These are phyloP conservation scores for Hansfordia pulvinata DNA, from an alignment of 2,329 filamentous ascomycete genomes.

Conservation along the genomic window DNA sequence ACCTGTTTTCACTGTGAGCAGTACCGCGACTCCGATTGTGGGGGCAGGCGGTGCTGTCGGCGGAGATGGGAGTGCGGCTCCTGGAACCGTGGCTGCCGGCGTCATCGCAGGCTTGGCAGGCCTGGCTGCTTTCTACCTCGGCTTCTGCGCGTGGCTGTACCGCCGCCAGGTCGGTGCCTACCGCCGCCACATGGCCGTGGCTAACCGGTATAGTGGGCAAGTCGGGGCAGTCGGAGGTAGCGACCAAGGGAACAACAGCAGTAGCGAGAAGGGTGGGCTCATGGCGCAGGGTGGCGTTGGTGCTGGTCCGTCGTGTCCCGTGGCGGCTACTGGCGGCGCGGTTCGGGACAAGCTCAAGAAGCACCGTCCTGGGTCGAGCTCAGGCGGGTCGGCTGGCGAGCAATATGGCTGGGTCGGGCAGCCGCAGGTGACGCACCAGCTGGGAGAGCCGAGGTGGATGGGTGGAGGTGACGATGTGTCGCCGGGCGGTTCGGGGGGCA, in stretches of 20 bases:
- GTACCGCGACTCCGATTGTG: slow-evolving; percentile 29
- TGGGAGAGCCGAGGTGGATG: slow-evolving; percentile 10
- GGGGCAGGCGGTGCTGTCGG: slow-evolving; percentile 22
- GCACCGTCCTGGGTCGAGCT: too few relatives aligned
- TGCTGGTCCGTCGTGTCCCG: not conserved
- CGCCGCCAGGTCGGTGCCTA: slow-evolving; percentile 57
- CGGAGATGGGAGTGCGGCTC: slow-evolving; percentile 15
- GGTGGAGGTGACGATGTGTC: too few relatives aligned
- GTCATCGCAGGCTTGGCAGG: slow-evolving; percentile 53
- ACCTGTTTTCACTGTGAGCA: slow-evolving; percentile 54
- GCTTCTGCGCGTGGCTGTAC: slow-evolving; percentile 63
- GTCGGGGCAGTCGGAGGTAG: too few relatives aligned
- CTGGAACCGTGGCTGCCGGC: slow-evolving; percentile 30
- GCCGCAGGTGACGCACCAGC: slow-evolving; percentile 4
- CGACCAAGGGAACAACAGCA: slow-evolving; percentile 22
- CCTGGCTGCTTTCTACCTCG: slow-evolving; percentile 48
- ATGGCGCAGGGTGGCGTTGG: slow-evolving; percentile 2
- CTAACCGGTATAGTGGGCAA: slow-evolving; percentile 48
- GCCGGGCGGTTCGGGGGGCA: not conserved
- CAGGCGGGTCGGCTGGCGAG: slow-evolving; percentile 1
- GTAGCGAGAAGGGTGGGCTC: not conserved
- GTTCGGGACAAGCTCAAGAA: too few relatives aligned
- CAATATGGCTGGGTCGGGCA: slow-evolving; percentile 16
- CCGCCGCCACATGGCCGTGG: slow-evolving; percentile 53
- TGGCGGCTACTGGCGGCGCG: not conserved